These are phyloP conservation scores for Sordariomycetes sp. DNA, from an alignment of 2,329 filamentous ascomycete species.

Conservation along the genomic window DNA sequence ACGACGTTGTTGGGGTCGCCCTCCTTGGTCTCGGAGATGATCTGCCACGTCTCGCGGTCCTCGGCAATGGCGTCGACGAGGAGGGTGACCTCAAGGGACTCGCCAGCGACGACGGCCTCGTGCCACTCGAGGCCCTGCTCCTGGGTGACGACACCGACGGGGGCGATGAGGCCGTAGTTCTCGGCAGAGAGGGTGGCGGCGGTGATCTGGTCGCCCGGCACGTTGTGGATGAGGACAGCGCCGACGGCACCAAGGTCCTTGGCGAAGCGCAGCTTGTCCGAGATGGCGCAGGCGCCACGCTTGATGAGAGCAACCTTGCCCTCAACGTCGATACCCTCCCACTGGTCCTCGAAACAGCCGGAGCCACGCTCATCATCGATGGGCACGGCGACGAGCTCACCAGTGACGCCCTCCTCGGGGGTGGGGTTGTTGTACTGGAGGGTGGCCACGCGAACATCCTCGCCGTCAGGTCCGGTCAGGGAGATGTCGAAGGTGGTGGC, in stretches of 20 bases:
- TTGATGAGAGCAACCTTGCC: slow-evolving; percentile 36
- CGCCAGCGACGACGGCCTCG: slow-evolving; percentile 19
- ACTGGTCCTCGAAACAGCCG: slow-evolving; percentile 31
- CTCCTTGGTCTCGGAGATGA: slow-evolving; percentile 32
- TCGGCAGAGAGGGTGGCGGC: slow-evolving; percentile 43
- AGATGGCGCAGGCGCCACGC: slow-evolving; percentile 31
- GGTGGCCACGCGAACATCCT: slow-evolving; percentile 30
- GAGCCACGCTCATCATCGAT: slow-evolving; percentile 27
- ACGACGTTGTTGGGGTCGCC: slow-evolving; percentile 31
- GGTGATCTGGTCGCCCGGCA: slow-evolving; percentile 29
- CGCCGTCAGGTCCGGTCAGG: slow-evolving; percentile 33
- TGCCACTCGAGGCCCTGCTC: slow-evolving; percentile 26
- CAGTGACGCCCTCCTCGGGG: slow-evolving; percentile 25
- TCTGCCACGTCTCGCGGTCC: slow-evolving; percentile 26
- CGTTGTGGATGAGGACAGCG: slow-evolving; percentile 54
- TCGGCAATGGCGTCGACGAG: slow-evolving; percentile 27
- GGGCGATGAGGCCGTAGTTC: slow-evolving; percentile 23
- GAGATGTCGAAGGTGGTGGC: slow-evolving; percentile 30
- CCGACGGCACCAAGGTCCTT: slow-evolving; percentile 29
- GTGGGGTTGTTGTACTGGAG: slow-evolving; percentile 39
- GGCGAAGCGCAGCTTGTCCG: slow-evolving; percentile 33
- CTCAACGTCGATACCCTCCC: slow-evolving; percentile 31
- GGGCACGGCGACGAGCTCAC: slow-evolving; percentile 23
- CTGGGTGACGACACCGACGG: slow-evolving; percentile 24
- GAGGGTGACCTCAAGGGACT: slow-evolving; percentile 22